Base-by-base conservation (phyloP, 2,329 filamentous ascomycete species). In the Chalaropsis thielavioides region DNA sequence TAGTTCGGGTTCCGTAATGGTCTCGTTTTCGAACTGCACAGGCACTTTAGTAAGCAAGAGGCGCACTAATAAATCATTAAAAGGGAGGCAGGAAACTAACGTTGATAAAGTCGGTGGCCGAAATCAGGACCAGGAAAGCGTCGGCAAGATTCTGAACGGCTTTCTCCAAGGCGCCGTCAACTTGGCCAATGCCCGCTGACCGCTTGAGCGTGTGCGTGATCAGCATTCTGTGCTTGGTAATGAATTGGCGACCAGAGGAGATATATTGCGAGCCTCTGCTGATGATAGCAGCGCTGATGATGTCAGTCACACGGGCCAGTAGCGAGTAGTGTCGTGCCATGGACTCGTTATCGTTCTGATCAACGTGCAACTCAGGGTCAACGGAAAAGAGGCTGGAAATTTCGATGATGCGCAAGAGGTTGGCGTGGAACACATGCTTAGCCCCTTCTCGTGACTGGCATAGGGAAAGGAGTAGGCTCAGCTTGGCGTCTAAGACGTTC, bases 151-250 rank as follows among this genome's bases (percentile, higher is more conserved):
- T 90, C 60, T 83, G 81, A 44, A 95, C 77, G 68, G 83, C 82
- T 65, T 85, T 79, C 63, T 84, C 84, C 43, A 84, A 77, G 6
- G 68, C 70, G 60, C 75, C 74, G n/a, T 27, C 54, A 24, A 66
- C 49, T 13, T 67, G 54, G 5, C 88, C 88, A 65, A 95, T 88
- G 60, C 89, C 89, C 0, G 89, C 89, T 70, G 89, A 89, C 69
- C 91, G 82, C 78, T 99, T 99, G 71, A 99, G 89, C 22, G 95
- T 86, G 58, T 91, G 88, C 68, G 94, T 84, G 70, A 97, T 89
- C 65, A 92, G 84, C 73, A 87, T 84, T 68, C 92, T 82, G 73
- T 96, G 90, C 69, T 94, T 88, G 5, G 82, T 81, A 67, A 99
- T 78, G 75, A 99, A 99, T 43, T 80, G 80, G 65, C 88, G 83